Conservation (phyloP, 306 rosid genomes). For the Rosa multiflora region DNA sequence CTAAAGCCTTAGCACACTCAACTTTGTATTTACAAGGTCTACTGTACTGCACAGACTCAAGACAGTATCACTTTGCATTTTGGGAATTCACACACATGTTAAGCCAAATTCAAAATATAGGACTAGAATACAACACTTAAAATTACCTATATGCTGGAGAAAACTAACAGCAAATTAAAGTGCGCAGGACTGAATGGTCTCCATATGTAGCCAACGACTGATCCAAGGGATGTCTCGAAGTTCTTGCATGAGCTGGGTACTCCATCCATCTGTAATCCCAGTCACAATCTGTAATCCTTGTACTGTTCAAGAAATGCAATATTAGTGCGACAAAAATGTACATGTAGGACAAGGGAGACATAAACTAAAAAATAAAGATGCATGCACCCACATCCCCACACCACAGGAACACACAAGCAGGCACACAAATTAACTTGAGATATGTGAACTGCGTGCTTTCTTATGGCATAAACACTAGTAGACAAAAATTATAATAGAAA, state of each 20-base stretch:
- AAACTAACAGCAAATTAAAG: too few relatives aligned
- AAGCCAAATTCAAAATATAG: too few relatives aligned
- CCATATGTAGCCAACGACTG: too few relatives aligned
- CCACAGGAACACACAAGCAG: neutral
- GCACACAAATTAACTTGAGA: slow-evolving; percentile 1
- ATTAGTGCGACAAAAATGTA: slow-evolving; percentile 11
- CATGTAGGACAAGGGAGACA: neutral
- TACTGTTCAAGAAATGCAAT: slow-evolving; percentile 20
- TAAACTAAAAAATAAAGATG: neutral
- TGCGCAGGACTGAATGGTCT: too few relatives aligned
- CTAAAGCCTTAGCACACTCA: neutral
- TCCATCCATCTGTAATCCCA: slow-evolving; percentile 97
- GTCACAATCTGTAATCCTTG: slow-evolving; percentile 39
- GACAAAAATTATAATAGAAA: too few relatives aligned
- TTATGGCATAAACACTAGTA: too few relatives aligned
- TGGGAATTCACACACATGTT: too few relatives aligned
- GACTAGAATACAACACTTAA: too few relatives aligned
- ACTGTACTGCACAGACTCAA: neutral
- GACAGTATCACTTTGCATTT: too few relatives aligned
- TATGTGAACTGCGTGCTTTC: neutral
- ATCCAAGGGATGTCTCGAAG: slow-evolving; percentile 45
- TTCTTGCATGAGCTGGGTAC: slow-evolving; percentile 59
- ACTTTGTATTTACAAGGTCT: neutral
- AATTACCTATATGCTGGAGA: too few relatives aligned
- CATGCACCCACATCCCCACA: neutral